Percentiles rank a stretch among this genome's conserved stretches.
phyloP scores from a whole-genome alignment of 106 monocot species.

The Acanthochlamys bracteata region DNA sequence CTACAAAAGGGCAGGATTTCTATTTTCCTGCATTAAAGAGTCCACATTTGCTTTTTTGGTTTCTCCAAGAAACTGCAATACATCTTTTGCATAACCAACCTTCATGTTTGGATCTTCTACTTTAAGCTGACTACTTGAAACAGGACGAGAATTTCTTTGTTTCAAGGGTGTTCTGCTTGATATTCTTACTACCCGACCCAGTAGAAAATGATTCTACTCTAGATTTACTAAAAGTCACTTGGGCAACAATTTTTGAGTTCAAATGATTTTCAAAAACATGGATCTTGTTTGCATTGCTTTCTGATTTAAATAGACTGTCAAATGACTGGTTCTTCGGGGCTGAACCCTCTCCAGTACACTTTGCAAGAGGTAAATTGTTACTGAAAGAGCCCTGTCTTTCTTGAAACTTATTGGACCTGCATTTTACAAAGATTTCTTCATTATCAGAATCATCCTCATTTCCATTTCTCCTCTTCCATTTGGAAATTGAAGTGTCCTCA shows the following conservation, averaged over 20 bases:
- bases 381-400: neutral
- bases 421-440: constrained; percentile 1
- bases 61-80: constrained; percentile 7
- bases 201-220: neutral
- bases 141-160: constrained; percentile 3
- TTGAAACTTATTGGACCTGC: constrained; percentile 6
- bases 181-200: neutral
- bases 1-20: constrained; percentile 33
- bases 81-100: constrained; percentile 9
- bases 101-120: constrained; percentile 7
- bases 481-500: constrained; percentile 32
- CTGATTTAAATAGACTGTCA: neutral
- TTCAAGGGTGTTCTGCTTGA: neutral
- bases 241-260: neutral
- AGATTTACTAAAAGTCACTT: neutral
- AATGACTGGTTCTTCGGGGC: neutral
- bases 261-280: neutral
- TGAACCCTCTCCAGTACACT: constrained; percentile 4
- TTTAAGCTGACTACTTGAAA: constrained; percentile 7
- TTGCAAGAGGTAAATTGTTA: neutral
- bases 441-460: constrained; percentile 5
- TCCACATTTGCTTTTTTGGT: neutral
- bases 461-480: constrained; percentile 19
- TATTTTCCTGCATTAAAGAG: constrained; percentile 5
- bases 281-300: neutral